These are phyloP conservation scores for Aschersonia sp. DNA, from an alignment of 2,329 filamentous ascomycete species.

Conservation along the genomic window DNA sequence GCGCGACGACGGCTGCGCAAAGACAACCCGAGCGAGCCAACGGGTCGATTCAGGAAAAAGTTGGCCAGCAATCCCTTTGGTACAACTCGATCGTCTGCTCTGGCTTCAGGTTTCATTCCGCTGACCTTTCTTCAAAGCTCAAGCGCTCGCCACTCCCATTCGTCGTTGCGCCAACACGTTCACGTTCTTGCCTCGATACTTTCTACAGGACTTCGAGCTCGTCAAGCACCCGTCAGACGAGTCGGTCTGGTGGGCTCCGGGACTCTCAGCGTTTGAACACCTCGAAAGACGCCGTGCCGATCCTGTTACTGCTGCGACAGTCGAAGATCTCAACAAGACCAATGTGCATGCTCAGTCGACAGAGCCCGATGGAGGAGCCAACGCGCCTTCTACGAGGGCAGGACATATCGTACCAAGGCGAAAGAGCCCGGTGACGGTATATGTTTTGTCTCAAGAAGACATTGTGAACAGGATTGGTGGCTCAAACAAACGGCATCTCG, in stretches of 20 bases:
- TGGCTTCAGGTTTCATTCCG: neutral
- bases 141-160: conserved; percentile 44
- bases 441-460: conserved; percentile 14
- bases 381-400: neutral
- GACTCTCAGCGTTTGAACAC: conserved; percentile 18
- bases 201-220: conserved; percentile 47
- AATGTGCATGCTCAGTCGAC: neutral
- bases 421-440: conserved; percentile 11
- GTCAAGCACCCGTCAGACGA: conserved; percentile 38
- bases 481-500: conserved; percentile 5
- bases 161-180: conserved; percentile 39
- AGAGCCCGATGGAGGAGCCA: neutral
- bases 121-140: conserved; percentile 28
- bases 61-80: conserved; percentile 51
- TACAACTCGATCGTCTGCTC: conserved; percentile 15
- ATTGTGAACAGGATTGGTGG: conserved; percentile 13
- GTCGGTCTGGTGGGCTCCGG: conserved; percentile 42
- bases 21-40: conserved; percentile 14
- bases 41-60: conserved; percentile 38
- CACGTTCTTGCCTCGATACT: conserved; percentile 38
- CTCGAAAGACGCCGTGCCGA: conserved; percentile 6
- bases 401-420: neutral
- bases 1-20: conserved; percentile 28
- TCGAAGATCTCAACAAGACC: neutral
- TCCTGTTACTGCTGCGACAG: neutral